Evolutionary conservation across 495 filamentous ascomycete genomes (phyloP), one percentile per base, ranked within the genome.

Genomic region (Daldinia decipiens): DNA sequence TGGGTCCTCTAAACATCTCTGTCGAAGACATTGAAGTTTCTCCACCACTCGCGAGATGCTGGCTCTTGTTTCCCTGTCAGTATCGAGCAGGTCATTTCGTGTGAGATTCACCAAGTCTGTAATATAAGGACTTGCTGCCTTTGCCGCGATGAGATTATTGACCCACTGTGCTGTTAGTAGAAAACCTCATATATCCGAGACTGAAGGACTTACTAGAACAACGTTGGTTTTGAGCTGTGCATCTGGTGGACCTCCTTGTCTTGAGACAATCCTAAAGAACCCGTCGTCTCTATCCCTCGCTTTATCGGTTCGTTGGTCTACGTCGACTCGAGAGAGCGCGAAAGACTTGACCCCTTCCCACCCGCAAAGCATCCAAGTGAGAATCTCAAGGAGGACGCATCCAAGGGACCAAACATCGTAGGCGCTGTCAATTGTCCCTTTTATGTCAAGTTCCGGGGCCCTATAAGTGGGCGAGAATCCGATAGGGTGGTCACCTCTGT

Each of bases 371-470:
- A 75, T 56, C 76, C 74, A 77, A 21, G 69, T 61, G 7, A 54
- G 29, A 43, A 53, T 50, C 67, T 78, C 74, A 19, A 78, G 65
- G 5, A 76, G 50, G 19, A 77, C 62, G 26, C 77, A 79, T 17
- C 77, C 75, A 12, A 74, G 50, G 15, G 75, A 77, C 77, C 77
- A 77, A 34, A 76, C 59, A 39, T 77, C 77, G 43, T 74, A 74
- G 26, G 68, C 40, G 2, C 57, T 54, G 27, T 50, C 38, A 29
- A 67, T 34, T n/a, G 45, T 65, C 32, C 64, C 65, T 2, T 50
- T 64, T 24, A 68, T 13, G 24, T 74, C 71, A 31, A 65, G 43
- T 45, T 74, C 71, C 5, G 71, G 73, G n/a, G 66, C 34, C 2
- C 66, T 43, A 26, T 76, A 71, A 13, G 71, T 71, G 5, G 62